These are phyloP conservation scores for Speleostelium caveatum DNA, from an alignment of 78 protist species.

Conservation along the genomic window DNA sequence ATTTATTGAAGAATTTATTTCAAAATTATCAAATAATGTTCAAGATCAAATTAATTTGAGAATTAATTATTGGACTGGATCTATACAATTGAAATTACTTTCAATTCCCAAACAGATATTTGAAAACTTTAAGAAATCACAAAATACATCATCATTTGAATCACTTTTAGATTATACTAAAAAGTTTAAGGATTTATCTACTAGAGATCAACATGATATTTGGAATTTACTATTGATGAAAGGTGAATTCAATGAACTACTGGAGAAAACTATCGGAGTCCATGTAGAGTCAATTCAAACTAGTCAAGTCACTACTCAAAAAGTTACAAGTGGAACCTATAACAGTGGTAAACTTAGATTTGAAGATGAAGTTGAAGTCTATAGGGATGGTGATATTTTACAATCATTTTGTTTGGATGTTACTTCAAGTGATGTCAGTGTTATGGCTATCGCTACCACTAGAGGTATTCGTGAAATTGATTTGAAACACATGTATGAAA, in stretches of 20 bases:
- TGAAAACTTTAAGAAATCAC: conserved; percentile 12
- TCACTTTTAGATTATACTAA: conserved; percentile 1
- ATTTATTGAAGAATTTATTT: background rate
- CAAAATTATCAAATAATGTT: background rate
- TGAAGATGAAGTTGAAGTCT: conserved; percentile 63
- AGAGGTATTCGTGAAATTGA: conserved; percentile 81
- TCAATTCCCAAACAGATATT: background rate
- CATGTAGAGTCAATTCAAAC: too few species aligned
- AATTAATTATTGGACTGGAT: conserved; percentile 31
- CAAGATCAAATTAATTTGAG: conserved; percentile 2
- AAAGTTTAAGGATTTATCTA: background rate
- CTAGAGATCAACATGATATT: conserved; percentile 3
- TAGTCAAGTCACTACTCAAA: background rate
- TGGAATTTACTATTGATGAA: conserved; percentile 10
- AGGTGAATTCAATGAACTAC: background rate
- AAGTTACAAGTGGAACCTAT: background rate
- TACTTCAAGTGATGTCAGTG: conserved; percentile 7
- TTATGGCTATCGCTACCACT: conserved; percentile 75
- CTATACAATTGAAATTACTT: conserved; percentile 20
- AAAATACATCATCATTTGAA: background rate
- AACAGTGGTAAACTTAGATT: conserved; percentile 9
- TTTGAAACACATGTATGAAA: conserved; percentile 15
- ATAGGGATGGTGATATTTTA: conserved; percentile 64
- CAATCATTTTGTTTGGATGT: conserved; percentile 75
- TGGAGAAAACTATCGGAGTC: background rate